Conservation (phyloP, 2,329 filamentous ascomycete genomes). For the Hypoxylon sp. region DNA sequence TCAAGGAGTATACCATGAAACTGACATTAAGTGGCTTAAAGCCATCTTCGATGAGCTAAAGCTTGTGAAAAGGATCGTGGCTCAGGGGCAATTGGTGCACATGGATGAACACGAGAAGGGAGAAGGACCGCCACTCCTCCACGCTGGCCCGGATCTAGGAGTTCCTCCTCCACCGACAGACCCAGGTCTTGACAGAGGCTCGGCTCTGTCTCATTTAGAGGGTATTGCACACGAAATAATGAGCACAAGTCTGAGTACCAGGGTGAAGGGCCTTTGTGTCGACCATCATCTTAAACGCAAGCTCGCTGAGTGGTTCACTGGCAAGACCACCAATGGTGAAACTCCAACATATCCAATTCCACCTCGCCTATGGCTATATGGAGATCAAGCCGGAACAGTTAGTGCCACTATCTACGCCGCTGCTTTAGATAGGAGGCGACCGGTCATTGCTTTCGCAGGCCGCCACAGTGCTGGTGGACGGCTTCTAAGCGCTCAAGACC, state of each 20-base stretch:
- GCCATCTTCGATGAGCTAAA: not conserved
- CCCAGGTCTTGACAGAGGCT: not conserved
- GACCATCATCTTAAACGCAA: not conserved
- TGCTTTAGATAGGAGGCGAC: not conserved
- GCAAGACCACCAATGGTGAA: not conserved
- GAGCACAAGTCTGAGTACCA: not conserved
- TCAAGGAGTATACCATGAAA: not conserved
- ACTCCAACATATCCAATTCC: not conserved
- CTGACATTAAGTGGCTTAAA: not conserved
- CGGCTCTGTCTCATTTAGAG: not conserved
- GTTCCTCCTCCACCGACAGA: not conserved
- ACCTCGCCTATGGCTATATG: not conserved
- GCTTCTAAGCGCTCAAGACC: not conserved
- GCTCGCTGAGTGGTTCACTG: conserved; percentile 2
- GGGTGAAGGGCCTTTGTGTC: not conserved
- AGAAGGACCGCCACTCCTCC: not conserved
- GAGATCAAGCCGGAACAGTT: not conserved
- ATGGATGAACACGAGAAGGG: not conserved
- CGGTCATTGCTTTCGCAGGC: not conserved
- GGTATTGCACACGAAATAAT: not conserved
- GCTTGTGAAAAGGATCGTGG: not conserved
- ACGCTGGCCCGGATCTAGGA: not conserved
- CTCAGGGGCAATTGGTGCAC: not conserved
- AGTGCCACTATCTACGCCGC: not conserved
- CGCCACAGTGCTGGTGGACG: not conserved